Base-by-base conservation (phyloP, 805 yeast genomes). In the Kurtzmaniella fragi region DNA sequence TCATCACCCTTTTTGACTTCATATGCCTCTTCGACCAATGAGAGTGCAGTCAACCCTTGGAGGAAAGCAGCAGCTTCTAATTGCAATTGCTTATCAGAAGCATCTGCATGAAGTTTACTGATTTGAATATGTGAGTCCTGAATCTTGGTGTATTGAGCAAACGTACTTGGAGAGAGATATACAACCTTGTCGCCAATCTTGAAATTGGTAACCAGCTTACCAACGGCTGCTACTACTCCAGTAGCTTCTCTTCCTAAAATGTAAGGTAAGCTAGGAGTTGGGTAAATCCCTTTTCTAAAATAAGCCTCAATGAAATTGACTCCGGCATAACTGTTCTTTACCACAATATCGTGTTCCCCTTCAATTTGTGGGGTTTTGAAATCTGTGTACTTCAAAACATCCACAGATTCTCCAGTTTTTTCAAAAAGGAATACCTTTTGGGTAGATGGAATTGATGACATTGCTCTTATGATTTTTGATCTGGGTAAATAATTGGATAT, bases 271-370 rank as follows among this genome's bases (percentile, higher is more conserved):
- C 25, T 20, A 35, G 62, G 55, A 11, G 68, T 52, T 6, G 86
- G 84, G 53, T 90, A 90, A 4, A 83, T 52, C 4, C 96, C 96
- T 37, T 65, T 74, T 54, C 96, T 75, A 67, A 84, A 86, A 62
- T 89, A 90, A 3, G 79, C 69, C 52, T 90, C 97, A 47, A 88
- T 83, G 66, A 76, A 84, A 51, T 88, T 88, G 52, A 88, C 65
- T 27, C 98, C 98, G 10, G 89, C 72, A 49, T 76, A 88, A 40
- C 67, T 71, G 69, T 84, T 85, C 61, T 83, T 82, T 54, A 90
- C 70, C 35, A 90, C 66, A 9, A 90, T 55, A 43, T 87, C 86
- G 23, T 45, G 42, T 38, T 71, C 67, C 3, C 67, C 71, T 4
- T 62, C 55, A 38, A 82, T 67, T 32, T 62, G 55, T 3, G 95